phyloP scores from a whole-genome alignment of 2,329 filamentous ascomycete genomes.

The Aspergillus sp. region DNA sequence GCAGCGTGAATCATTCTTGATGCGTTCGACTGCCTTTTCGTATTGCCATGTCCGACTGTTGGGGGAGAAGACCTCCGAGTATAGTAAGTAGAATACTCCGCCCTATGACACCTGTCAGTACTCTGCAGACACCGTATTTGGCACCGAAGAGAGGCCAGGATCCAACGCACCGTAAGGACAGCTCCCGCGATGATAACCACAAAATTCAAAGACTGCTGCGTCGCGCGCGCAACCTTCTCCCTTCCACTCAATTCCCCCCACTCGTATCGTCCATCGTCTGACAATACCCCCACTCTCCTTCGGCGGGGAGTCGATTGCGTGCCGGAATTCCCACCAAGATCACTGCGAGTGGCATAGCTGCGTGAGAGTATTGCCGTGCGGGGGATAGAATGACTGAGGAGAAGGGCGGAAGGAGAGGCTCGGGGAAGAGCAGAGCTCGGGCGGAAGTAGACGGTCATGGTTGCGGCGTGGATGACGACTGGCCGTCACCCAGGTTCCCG shows the following conservation, averaged over 20 bases:
- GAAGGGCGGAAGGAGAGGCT: conserved; percentile 13
- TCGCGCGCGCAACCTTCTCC: conserved; percentile 81
- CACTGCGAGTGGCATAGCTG: conserved; percentile 60
- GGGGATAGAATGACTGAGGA: conserved; percentile 38
- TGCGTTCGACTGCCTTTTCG: conserved; percentile 77
- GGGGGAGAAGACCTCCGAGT: conserved; percentile 76
- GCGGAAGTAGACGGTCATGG: conserved; percentile 24
- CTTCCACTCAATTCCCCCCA: conserved; percentile 72
- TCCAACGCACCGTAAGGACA: conserved; percentile 64
- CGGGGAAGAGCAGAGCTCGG: conserved; percentile 18
- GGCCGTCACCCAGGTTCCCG: conserved; percentile 16
- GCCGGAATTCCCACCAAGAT: conserved; percentile 37
- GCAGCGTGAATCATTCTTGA: conserved; percentile 71
- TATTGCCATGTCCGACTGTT: conserved; percentile 85
- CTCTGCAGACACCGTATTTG: background rate
- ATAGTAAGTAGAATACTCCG: conserved; percentile 75
- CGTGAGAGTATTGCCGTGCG: conserved; percentile 33
- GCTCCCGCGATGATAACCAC: conserved; percentile 72
- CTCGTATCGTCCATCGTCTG: conserved; percentile 76
- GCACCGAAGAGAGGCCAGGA: background rate
- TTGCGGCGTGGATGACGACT: conserved; percentile 4
- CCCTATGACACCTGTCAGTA: conserved; percentile 48
- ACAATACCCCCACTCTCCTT: conserved; percentile 75
- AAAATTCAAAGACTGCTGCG: conserved; percentile 89
- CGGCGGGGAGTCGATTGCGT: conserved; percentile 39